A percentile compares a stretch with the other conserved stretches of the same genome.
Evolutionary conservation across 176 grass and related monocot genomes (phyloP).

Genomic region (Aechmea fasciata): DNA sequence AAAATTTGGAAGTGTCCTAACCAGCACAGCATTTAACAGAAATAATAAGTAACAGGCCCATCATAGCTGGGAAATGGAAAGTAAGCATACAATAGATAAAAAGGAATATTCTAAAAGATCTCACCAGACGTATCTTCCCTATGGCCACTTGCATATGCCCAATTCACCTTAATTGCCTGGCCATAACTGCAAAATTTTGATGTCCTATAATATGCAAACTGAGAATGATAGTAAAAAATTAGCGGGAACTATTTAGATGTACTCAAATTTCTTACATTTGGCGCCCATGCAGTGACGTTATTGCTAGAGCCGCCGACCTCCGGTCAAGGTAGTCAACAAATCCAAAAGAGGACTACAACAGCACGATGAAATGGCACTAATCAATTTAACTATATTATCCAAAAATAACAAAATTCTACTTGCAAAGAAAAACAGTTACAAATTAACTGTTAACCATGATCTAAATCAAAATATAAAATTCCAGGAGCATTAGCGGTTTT

Average conservation of each 20-base stretch:
- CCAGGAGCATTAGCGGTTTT: no score
- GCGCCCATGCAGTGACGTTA: slow-evolving; percentile 61
- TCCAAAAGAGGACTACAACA: slow-evolving; percentile 69
- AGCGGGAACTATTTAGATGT: background rate
- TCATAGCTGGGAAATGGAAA: background rate
- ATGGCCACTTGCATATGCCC: slow-evolving; percentile 72
- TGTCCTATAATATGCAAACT: background rate
- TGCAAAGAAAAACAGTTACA: background rate
- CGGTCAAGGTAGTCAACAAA: slow-evolving; percentile 88
- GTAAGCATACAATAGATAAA: slow-evolving; percentile 1
- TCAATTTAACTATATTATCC: background rate
- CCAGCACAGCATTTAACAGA: slow-evolving; percentile 31
- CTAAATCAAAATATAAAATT: no score
- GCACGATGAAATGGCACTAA: background rate
- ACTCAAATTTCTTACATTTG: slow-evolving; percentile 43
- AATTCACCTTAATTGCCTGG: slow-evolving; percentile 87
- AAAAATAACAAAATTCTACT: no score
- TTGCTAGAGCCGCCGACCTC: slow-evolving; percentile 69
- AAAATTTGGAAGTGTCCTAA: slow-evolving; percentile 90
- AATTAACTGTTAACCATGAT: no score
- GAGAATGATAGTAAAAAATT: background rate
- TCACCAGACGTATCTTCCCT: slow-evolving; percentile 81
- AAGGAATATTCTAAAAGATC: background rate
- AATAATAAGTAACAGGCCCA: slow-evolving; percentile 26
- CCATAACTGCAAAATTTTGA: slow-evolving; percentile 44